phyloP scores from a whole-genome alignment of 345 rosid species.

The Cardamine resedifolia region DNA sequence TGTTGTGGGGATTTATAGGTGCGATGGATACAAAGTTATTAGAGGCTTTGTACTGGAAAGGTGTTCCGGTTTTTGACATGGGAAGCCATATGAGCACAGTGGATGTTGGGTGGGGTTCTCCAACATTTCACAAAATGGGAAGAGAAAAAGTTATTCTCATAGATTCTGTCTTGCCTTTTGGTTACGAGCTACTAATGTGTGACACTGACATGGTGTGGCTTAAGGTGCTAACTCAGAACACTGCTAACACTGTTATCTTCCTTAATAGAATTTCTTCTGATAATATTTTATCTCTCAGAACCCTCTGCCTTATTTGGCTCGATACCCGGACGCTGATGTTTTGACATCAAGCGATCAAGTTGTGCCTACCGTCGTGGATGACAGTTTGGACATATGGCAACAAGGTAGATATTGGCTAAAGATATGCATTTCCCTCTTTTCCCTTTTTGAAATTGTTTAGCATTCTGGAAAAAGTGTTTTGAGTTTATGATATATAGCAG shows the following conservation, averaged over 20 bases:
- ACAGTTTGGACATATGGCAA: slow-evolving; percentile 93
- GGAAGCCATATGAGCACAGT: slow-evolving; percentile 91
- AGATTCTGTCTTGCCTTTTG: slow-evolving; percentile 81
- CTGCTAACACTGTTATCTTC: slow-evolving; percentile 1
- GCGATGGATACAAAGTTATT: slow-evolving; percentile 92
- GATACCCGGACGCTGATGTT: slow-evolving; percentile 92
- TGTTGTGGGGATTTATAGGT: slow-evolving; percentile 48
- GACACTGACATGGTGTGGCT: slow-evolving; percentile 99
- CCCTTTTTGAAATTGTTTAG: background rate
- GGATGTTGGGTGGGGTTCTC: slow-evolving; percentile 99
- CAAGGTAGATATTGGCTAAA: slow-evolving; percentile 55
- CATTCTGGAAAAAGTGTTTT: background rate
- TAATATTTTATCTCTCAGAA: slow-evolving; percentile 46
- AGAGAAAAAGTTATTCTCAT: slow-evolving; percentile 94
- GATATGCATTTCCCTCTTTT: background rate
- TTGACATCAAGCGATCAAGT: slow-evolving; percentile 96
- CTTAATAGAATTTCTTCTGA: background rate
- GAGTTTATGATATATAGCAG: background rate
- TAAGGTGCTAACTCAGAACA: slow-evolving; percentile 51
- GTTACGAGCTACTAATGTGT: slow-evolving; percentile 89
- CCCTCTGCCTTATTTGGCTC: slow-evolving; percentile 93
- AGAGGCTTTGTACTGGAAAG: slow-evolving; percentile 96
- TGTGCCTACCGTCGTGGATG: slow-evolving; percentile 90
- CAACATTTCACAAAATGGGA: slow-evolving; percentile 97
- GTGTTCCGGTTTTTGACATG: slow-evolving; percentile 98